Evolutionary conservation across 2,329 filamentous ascomycete genomes (phyloP).

Genomic region (Knufia fluminis): DNA sequence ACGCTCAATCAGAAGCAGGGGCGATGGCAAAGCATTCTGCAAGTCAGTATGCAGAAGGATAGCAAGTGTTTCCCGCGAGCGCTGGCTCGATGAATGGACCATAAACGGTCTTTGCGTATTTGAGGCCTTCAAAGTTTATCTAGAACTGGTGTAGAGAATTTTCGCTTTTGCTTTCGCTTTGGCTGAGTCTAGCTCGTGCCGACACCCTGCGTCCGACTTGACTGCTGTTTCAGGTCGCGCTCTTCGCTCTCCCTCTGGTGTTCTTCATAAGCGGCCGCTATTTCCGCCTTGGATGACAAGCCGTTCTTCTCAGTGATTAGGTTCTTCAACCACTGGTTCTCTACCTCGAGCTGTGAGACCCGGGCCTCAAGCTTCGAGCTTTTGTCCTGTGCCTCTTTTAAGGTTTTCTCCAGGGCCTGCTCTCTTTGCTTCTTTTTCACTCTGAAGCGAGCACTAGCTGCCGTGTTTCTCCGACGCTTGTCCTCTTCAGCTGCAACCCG

Average conservation of each 20-base stretch:
- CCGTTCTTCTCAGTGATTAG: conserved; percentile 75
- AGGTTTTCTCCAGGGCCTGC: conserved; percentile 70
- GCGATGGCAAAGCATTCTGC: too few relatives aligned
- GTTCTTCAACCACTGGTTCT: conserved; percentile 75
- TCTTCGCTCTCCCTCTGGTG: conserved; percentile 29
- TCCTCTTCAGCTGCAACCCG: conserved; percentile 75
- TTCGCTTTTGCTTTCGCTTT: conserved; percentile 7
- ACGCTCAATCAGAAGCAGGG: too few relatives aligned
- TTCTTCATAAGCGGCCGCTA: conserved; percentile 33
- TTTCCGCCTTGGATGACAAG: conserved; percentile 32
- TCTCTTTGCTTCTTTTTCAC: conserved; percentile 96
- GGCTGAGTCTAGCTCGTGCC: conserved; percentile 19
- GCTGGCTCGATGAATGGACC: background rate
- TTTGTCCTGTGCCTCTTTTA: conserved; percentile 77
- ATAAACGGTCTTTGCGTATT: background rate
- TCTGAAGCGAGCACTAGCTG: conserved; percentile 78
- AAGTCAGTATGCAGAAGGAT: too few relatives aligned
- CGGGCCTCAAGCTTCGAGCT: conserved; percentile 62
- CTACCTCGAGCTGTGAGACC: conserved; percentile 68
- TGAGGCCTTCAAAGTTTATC: background rate
- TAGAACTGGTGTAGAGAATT: background rate
- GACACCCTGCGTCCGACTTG: conserved; percentile 23
- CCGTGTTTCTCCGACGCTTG: conserved; percentile 80
- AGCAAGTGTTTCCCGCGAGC: background rate
- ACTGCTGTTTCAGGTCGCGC: conserved; percentile 17